Percentiles rank a stretch among this genome's conserved stretches.
These are phyloP conservation scores for Lodderomyces oxycetoniae DNA, from an alignment of 1,139 yeast species.

Conservation along the genomic window DNA sequence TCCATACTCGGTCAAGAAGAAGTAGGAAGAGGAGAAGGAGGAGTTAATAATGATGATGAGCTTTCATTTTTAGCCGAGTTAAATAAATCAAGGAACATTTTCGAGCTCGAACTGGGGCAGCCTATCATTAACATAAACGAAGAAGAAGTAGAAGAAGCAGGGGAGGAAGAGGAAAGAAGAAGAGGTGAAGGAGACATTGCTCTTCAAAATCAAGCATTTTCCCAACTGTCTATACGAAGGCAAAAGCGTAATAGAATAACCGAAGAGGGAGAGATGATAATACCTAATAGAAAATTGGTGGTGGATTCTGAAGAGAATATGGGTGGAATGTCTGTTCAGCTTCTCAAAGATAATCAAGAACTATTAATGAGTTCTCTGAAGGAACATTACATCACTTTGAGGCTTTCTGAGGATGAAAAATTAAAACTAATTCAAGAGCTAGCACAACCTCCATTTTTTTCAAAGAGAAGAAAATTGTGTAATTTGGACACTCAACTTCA, in stretches of 20 bases:
- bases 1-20: conserved; percentile 13
- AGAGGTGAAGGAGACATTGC: neutral
- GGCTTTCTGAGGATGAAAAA: conserved; percentile 32
- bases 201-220: conserved; percentile 12
- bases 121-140: conserved; percentile 15
- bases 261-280: conserved; percentile 37
- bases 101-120: conserved; percentile 24
- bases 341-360: conserved; percentile 30
- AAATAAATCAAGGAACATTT: conserved; percentile 19
- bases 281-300: conserved; percentile 36
- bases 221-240: conserved; percentile 14
- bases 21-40: no score
- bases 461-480: conserved; percentile 30
- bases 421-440: conserved; percentile 33
- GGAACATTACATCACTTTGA: conserved; percentile 21
- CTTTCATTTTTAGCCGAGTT: conserved; percentile 27
- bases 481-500: conserved; percentile 32
- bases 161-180: conserved; percentile 11
- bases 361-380: conserved; percentile 15
- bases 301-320: conserved; percentile 32
- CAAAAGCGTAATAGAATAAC: conserved; percentile 31
- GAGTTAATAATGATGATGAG: no score
- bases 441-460: conserved; percentile 26
- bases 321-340: conserved; percentile 29
- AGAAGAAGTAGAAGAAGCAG: conserved; percentile 13